Conservation (phyloP, 83 land plant genomes). For the Thuja plicata region DNA sequence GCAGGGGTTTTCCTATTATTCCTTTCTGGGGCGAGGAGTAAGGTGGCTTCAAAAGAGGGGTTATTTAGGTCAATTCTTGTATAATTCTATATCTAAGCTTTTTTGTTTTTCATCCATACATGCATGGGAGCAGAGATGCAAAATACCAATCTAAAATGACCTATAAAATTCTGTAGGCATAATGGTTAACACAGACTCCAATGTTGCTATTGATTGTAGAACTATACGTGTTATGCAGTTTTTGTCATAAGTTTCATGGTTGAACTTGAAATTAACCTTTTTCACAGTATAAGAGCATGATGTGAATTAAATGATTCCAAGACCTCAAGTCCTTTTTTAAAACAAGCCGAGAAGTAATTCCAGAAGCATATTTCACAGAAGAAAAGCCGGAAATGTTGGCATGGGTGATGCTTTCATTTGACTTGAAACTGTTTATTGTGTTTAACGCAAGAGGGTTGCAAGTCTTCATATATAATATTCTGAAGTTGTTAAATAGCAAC, state of each 20-base stretch:
- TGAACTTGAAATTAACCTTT: neutral
- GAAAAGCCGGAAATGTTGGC: neutral
- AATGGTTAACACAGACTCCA: neutral
- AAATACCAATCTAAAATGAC: neutral
- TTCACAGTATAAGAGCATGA: neutral
- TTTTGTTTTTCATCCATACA: neutral
- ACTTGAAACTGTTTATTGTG: neutral
- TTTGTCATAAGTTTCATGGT: neutral
- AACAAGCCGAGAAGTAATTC: neutral
- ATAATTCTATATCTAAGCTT: neutral
- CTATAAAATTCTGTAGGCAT: neutral
- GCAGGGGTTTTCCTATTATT: constrained; percentile 11
- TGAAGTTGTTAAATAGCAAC: neutral
- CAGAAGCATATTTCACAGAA: neutral
- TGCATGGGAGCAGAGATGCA: neutral
- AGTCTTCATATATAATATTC: neutral
- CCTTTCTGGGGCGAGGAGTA: constrained; percentile 8
- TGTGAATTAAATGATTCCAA: neutral
- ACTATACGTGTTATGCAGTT: neutral
- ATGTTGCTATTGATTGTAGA: neutral
- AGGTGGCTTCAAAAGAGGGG: neutral
- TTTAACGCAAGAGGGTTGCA: neutral
- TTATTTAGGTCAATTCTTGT: neutral
- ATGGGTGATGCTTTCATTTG: neutral
- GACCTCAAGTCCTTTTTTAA: neutral